Evolutionary conservation across 371 early-diverging fungal genomes (phyloP), one percentile per base, ranked within the genome.

Genomic region (Zychaea mexicana): DNA sequence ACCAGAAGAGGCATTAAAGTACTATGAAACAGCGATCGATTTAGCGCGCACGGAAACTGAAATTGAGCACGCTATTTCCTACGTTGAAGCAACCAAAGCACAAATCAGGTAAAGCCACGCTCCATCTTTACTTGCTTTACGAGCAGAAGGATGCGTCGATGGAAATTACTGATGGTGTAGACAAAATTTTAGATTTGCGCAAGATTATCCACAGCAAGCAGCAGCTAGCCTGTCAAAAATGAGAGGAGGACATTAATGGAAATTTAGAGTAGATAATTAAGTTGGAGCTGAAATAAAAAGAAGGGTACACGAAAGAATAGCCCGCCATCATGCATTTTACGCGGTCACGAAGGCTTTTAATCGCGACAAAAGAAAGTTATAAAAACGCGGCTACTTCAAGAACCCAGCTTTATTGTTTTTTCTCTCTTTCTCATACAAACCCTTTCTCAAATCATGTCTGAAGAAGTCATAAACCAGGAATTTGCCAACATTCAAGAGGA

Each of bases 21-120:
- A 88, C 66, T 95, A 94, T 61, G 91, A 94, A 71, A 84, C 88
- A 64, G 94, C 95, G 8, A 87, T 94, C 47, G 90, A 90, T 8
- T 78, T 96, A 66, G 92, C 95, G 33, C 84, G 96, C 74, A 94
- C 96, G 17, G 92, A 95, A 73, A 85, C 92, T 33, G 98, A 97
- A 79, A 75, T 97, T 62, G 85, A 92, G 56, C 94, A 92, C 61
- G 92, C 93, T 2, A 84, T 97, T 58, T 88, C 91, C 3, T 92
- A 86, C 66, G 82, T 86, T 17, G 91, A 90, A 71, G 90, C 81
- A 27, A 81, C 81, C 39, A 78, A 78, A 69, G 76, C 81, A 19
- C 81, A 81, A 61, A 78, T 70, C 21, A 55, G 60, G 68, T 64
- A 68, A 36, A 8, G 13, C 13, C 17, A 19, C 53, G 21, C 19